A percentile compares a stretch with the other conserved stretches of the same genome.
Conservation (phyloP, 1,139 yeast genomes). For the Candida freyschussii region DNA sequence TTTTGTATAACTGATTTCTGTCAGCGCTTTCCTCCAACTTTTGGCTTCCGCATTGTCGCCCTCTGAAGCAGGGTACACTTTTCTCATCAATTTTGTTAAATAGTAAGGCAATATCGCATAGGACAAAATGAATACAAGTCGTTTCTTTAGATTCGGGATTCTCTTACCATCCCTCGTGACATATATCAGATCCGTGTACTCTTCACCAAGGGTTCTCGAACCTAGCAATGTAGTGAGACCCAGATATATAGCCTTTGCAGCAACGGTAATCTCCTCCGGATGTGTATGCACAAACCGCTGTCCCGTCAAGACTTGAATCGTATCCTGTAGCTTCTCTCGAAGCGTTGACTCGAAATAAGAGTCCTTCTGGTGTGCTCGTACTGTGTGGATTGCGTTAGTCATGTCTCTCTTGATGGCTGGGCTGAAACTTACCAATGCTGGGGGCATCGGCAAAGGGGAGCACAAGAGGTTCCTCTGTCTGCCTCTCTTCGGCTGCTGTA, state of each 20-base stretch:
- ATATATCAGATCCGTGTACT: conserved; percentile 81
- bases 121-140: conserved; percentile 48
- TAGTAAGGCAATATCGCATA: conserved; percentile 57
- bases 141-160: conserved; percentile 43
- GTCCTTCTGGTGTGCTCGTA: conserved; percentile 88
- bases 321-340: conserved; percentile 50
- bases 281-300: conserved; percentile 64
- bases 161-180: conserved; percentile 47
- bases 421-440: conserved; percentile 16
- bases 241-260: conserved; percentile 57
- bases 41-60: conserved; percentile 27
- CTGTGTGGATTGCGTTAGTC: conserved; percentile 22
- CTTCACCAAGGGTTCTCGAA: conserved; percentile 86
- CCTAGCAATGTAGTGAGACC: conserved; percentile 70
- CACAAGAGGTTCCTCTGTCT: too few relatives aligned
- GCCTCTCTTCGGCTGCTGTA: background rate
- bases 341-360: conserved; percentile 59
- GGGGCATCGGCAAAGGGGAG: conserved; percentile 22
- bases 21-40: conserved; percentile 12
- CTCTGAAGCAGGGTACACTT: conserved; percentile 11
- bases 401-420: background rate
- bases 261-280: conserved; percentile 56
- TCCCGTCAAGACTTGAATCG: conserved; percentile 53
- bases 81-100: conserved; percentile 30
- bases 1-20: conserved; percentile 33